Conservation (phyloP, 2,329 filamentous ascomycete genomes). For the Sclerotinia sclerotiorum region DNA sequence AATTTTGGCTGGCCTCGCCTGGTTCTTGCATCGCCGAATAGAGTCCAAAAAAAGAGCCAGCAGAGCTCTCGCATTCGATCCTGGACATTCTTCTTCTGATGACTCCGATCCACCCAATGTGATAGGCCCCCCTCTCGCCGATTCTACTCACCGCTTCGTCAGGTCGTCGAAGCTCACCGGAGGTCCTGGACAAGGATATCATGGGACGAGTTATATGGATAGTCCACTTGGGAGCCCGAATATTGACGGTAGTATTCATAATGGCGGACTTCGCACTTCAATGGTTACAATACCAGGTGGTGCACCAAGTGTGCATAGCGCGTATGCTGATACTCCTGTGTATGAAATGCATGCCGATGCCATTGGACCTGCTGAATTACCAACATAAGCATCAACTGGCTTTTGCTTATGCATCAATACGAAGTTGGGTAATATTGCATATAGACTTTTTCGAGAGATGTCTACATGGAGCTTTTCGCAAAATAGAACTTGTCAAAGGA, state of each 20-base stretch:
- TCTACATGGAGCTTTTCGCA: background rate
- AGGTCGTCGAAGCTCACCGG: background rate
- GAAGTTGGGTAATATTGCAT: background rate
- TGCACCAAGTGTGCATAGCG: background rate
- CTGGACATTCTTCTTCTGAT: background rate
- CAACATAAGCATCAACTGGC: background rate
- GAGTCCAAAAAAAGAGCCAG: background rate
- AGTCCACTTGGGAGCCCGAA: constrained; percentile 1
- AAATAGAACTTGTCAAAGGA: background rate
- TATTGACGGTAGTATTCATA: background rate
- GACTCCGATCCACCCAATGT: background rate
- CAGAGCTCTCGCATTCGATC: constrained; percentile 17
- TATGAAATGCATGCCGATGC: background rate
- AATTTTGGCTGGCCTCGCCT: background rate
- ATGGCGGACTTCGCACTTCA: background rate
- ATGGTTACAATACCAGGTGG: background rate
- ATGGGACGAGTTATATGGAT: background rate
- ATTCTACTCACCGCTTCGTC: background rate
- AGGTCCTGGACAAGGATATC: background rate
- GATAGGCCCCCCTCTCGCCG: background rate
- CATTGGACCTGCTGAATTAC: background rate
- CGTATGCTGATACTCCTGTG: background rate
- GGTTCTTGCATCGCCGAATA: background rate
- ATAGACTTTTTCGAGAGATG: background rate
- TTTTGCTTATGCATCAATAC: background rate